A percentile compares a stretch with the other conserved stretches of the same genome.
Conservation (phyloP, 306 rosid species). For the Ceratonia siliqua region DNA sequence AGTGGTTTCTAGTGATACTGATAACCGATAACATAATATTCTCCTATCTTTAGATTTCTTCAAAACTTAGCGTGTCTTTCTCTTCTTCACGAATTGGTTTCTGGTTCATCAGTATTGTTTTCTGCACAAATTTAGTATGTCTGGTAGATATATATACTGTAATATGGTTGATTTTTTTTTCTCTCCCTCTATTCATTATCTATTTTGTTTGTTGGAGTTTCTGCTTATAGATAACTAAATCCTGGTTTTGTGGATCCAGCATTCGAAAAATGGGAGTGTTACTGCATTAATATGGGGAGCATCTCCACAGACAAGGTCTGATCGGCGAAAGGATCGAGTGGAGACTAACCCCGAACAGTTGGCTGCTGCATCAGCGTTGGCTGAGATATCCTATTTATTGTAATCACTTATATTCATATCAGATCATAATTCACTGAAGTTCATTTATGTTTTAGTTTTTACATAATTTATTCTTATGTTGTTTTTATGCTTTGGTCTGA, state of each 20-base stretch:
- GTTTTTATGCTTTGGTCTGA: neutral
- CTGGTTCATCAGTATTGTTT: neutral
- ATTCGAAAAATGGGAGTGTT: conserved; percentile 62
- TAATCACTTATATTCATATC: neutral
- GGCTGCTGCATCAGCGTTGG: conserved; percentile 91
- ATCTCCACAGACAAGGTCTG: conserved; percentile 90
- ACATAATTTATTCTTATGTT: neutral
- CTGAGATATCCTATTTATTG: conserved; percentile 68
- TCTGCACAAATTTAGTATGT: neutral
- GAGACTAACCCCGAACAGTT: conserved; percentile 94
- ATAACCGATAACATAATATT: no score
- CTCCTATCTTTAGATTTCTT: no score
- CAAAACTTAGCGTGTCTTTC: no score
- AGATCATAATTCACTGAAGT: neutral
- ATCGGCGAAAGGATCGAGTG: conserved; percentile 86
- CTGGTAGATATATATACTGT: neutral
- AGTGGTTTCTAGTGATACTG: no score
- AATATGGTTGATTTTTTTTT: neutral
- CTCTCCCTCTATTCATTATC: neutral
- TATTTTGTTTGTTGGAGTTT: neutral
- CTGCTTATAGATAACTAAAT: neutral
- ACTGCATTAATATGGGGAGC: conserved; percentile 97
- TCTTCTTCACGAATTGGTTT: neutral
- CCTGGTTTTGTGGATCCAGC: conserved; percentile 45
- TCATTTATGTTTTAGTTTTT: neutral